phyloP scores from a whole-genome alignment of 78 protist species.

The Dictyostelium firmibasis region DNA sequence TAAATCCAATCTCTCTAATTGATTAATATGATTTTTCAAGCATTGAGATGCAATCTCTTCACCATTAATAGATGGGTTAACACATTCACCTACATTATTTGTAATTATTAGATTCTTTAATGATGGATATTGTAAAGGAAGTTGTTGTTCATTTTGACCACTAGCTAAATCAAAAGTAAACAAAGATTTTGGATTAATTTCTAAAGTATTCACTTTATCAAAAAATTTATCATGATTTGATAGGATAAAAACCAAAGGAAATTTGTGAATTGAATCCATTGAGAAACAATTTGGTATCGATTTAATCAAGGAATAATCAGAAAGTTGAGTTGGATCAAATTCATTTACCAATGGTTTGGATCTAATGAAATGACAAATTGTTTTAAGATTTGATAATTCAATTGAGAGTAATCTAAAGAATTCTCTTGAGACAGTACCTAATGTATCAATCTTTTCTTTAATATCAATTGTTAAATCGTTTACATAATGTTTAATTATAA shows the following conservation, averaged over 20 bases:
- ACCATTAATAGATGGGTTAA: neutral
- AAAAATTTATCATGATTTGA: neutral
- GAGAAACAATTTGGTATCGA: neutral
- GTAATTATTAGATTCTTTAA: neutral
- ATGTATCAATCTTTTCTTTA: neutral
- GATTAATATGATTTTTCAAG: neutral
- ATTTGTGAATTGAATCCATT: neutral
- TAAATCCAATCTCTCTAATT: neutral
- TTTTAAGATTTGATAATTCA: neutral
- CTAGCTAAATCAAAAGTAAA: neutral
- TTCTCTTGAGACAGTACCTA: neutral
- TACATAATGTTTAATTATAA: neutral
- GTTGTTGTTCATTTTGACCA: neutral
- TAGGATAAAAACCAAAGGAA: neutral
- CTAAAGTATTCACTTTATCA: neutral
- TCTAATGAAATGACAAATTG: neutral
- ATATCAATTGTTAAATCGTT: neutral
- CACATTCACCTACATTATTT: neutral
- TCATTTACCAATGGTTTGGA: neutral
- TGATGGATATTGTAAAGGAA: neutral
- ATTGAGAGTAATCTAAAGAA: neutral
- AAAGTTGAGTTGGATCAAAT: neutral
- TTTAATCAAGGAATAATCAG: neutral
- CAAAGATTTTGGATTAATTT: constrained; percentile 3
- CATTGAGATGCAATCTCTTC: neutral